Evolutionary conservation across 164 flowering plant species (phyloP), one percentile per base, ranked within the genome.

Genomic region (Nelumbo lutea): DNA sequence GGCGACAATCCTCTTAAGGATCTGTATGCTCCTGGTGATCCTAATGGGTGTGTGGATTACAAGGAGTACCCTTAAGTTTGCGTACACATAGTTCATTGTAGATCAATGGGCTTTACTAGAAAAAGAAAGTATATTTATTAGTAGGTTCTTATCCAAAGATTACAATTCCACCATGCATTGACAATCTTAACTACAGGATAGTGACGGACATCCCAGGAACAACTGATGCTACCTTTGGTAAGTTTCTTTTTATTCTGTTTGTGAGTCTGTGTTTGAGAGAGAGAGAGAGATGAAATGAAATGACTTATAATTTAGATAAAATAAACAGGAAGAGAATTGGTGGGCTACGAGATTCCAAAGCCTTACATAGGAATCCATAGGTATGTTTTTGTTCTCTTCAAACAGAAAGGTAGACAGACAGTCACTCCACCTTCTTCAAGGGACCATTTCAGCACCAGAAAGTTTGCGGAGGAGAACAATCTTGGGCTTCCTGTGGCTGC

Each of bases 171-270:
- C 11, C 46, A 45, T 55, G 9, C 8, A 51, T 11, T 39, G 40
- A 7, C 39, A 2, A 5, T 52, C 38, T 53, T 70, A 27, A 27
- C 27, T 72, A 56, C 89, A 91, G 97, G 97, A 75, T 90, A 13
- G 92, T 91, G 69, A 81, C 92, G 2, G 88, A 91, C 80, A 91
- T 91, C 70, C 97, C 96, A 13, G 96, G 97, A 68, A 88, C 96
- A 15, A 90, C 94, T 9, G 88, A 88, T 81, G 85, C 82, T 61
- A 77, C 87, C 45, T 91, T 89, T 80, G 97, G 97, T 91, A 84
- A 9, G 81, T 55, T n/a, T 45, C 13, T 13, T 59, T 9, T 45
- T n/a, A 13, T 6, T 3, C 4, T 38, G 6, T 10, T 44, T 43
- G 2, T 43, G 0, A 27, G 27, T 27, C 13, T 13, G 14, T 42